Percentiles rank a stretch among this genome's conserved stretches.
Evolutionary conservation across 805 yeast genomes (phyloP).

Genomic region (Wickerhamiella australiensis): DNA sequence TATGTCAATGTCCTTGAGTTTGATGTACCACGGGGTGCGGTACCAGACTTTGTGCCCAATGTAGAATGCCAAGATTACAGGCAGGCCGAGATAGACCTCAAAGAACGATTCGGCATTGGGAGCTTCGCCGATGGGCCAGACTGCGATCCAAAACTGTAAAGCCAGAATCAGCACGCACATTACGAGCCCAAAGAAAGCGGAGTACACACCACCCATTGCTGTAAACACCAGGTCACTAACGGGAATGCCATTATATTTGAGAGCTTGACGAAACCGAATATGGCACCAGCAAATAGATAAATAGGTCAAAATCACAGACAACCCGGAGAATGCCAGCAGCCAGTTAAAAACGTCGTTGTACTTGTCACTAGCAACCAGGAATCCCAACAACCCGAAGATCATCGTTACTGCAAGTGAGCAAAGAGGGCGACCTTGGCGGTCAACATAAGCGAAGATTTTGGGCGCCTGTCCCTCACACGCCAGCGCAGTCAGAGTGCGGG

Average conservation of each 20-base stretch:
- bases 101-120: conserved; percentile 45
- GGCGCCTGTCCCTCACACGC: conserved; percentile 57
- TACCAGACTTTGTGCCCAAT: conserved; percentile 46
- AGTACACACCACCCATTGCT: conserved; percentile 51
- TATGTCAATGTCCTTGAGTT: conserved; percentile 41
- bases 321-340: conserved; percentile 53
- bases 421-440: conserved; percentile 56
- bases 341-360: conserved; percentile 49
- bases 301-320: conserved; percentile 55
- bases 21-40: conserved; percentile 26
- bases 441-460: conserved; percentile 45
- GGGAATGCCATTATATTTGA: conserved; percentile 49
- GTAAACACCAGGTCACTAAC: conserved; percentile 51
- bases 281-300: conserved; percentile 47
- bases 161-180: conserved; percentile 45
- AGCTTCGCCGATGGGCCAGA: conserved; percentile 45
- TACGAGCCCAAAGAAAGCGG: conserved; percentile 46
- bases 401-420: conserved; percentile 42
- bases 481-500: conserved; percentile 53
- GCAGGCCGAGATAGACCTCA: conserved; percentile 51
- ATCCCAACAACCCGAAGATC: conserved; percentile 44
- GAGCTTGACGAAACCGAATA: conserved; percentile 51
- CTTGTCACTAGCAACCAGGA: conserved; percentile 43
- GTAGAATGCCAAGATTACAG: conserved; percentile 48
- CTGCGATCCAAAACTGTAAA: conserved; percentile 66